A percentile compares a stretch with the other conserved stretches of the same genome.
These are phyloP conservation scores for Aphanomyces stellatus DNA, from an alignment of 352 stramenopile genomes.

Conservation along the genomic window DNA sequence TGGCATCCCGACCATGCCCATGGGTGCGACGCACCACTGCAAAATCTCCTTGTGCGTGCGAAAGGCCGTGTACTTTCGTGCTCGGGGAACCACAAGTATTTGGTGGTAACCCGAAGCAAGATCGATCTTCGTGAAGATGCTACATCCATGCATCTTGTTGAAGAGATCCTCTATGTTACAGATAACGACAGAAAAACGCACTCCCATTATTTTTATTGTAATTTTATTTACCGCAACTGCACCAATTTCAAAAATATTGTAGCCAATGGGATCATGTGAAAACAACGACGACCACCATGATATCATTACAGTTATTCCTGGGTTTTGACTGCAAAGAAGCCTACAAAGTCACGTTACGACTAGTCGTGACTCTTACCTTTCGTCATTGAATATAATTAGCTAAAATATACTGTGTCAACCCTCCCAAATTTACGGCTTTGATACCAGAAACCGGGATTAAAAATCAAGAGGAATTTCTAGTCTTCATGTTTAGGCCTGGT, in stretches of 20 bases:
- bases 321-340: background rate
- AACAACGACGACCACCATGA: background rate
- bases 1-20: slow-evolving; percentile 16
- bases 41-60: slow-evolving; percentile 6
- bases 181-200: background rate
- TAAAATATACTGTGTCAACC: background rate
- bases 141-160: slow-evolving; percentile 3
- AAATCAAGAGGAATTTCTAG: background rate
- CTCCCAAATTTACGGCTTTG: background rate
- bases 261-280: background rate
- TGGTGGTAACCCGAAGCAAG: slow-evolving; percentile 19
- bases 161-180: slow-evolving; percentile 22
- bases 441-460: too few species aligned
- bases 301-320: background rate
- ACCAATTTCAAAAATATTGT: background rate
- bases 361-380: background rate
- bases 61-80: slow-evolving; percentile 13
- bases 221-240: background rate
- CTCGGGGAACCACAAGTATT: background rate
- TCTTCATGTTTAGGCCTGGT: background rate
- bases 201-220: background rate
- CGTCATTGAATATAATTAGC: background rate
- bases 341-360: background rate
- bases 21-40: slow-evolving; percentile 14
- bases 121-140: slow-evolving; percentile 16